Evolutionary conservation across 2,329 filamentous ascomycete genomes (phyloP), one percentile per base, ranked within the genome.

Genomic region (Xylogone sp.): DNA sequence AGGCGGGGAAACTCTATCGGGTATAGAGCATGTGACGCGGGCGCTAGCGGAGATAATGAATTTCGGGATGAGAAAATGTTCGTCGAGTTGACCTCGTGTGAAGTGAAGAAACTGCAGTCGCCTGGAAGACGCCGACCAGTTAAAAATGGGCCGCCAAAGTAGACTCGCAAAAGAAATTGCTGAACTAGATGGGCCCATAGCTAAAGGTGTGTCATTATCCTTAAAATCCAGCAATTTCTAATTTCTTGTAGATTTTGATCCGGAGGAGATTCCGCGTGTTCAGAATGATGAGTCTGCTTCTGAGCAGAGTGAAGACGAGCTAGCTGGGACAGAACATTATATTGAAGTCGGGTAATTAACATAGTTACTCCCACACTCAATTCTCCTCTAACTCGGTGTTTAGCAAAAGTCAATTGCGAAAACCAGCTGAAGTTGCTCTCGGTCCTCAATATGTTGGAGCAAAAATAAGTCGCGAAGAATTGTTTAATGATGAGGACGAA

Each of bases 321-420:
- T 80, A 54, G 76, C 77, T 10, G 90, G 87, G 19, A 87, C 92
- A 27, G 93, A 96, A 62, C 93, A 97, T 67, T 97, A 97, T 66
- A 80, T 88, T 43, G 71, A 79, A 48, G 89, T 96, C 27, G 87
- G 86, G 77, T 87, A 73, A 42, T 20, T 20, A 56, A 46, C 45
- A 21, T 9, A 4, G 39, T 9, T 3, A 43, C 43, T 21, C 46
- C 48, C 47, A 12, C 45, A 10, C 22, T 34, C 2, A 49, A 39
- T 48, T 21, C 50, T 57, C 29, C 49, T n/a, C n/a, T n/a, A n/a
- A n/a, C n/a, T n/a, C n/a, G n/a, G n/a, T n/a, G n/a, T n/a, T 55
- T 54, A 86, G 84, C 19, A 94, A 92, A 75, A 94, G 87, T 72
- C 93, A 88, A 67, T 74, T 97, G 59, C 84, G 90, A 57, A 86